These are phyloP conservation scores for Macroventuria anomochaeta DNA, from an alignment of 2,329 filamentous ascomycete genomes.

Conservation along the genomic window DNA sequence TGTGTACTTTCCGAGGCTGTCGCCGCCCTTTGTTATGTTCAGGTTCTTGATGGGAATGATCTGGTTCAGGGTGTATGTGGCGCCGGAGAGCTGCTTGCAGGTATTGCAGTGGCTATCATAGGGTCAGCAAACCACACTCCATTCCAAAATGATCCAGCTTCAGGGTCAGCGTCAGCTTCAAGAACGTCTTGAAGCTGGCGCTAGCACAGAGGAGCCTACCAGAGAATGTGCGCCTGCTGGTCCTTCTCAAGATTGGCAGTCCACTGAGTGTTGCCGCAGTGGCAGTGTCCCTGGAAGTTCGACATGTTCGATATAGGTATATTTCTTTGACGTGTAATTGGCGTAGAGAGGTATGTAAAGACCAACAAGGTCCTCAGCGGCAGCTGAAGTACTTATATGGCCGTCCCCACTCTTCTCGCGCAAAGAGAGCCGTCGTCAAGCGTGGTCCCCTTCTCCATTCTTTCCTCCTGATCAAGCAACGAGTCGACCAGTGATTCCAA, in stretches of 20 bases:
- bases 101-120: constrained; percentile 61
- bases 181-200: no score
- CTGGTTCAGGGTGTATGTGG: constrained; percentile 61
- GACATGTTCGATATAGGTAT: constrained; percentile 44
- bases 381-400: constrained; percentile 17
- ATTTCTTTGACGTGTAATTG: neutral
- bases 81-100: constrained; percentile 61
- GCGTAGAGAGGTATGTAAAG: neutral
- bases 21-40: constrained; percentile 59
- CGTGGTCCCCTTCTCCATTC: neutral
- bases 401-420: neutral
- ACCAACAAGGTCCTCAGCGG: constrained; percentile 13
- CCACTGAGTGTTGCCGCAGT: constrained; percentile 63
- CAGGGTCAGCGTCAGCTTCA: no score
- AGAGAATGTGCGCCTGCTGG: constrained; percentile 54
- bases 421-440: neutral
- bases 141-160: no score
- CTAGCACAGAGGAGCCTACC: constrained; percentile 44
- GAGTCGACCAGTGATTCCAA: constrained; percentile 1
- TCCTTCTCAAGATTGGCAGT: constrained; percentile 57
- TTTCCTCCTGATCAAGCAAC: neutral
- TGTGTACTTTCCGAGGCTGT: constrained; percentile 58
- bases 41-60: constrained; percentile 59
- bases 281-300: constrained; percentile 59
- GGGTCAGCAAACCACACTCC: neutral